These are phyloP conservation scores for Dalechampia spathulata DNA, from an alignment of 441 rosid species.

Conservation along the genomic window DNA sequence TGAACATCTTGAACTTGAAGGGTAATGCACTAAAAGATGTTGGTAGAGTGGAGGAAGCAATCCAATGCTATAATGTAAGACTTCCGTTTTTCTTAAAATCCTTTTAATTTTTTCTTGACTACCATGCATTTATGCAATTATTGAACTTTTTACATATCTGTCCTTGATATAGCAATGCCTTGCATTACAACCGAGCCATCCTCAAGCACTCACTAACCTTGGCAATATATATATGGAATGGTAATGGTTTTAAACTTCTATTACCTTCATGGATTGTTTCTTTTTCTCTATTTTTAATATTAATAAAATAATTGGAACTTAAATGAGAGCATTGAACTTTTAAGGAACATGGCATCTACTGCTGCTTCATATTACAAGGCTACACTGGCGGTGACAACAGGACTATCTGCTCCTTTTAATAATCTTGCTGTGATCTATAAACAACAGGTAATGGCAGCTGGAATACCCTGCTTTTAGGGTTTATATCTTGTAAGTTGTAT, in stretches of 20 bases:
- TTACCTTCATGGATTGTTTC: not conserved
- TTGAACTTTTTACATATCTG: constrained; percentile 1
- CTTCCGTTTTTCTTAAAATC: not conserved
- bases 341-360: constrained; percentile 76
- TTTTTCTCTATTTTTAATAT: not conserved
- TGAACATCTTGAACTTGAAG: constrained; percentile 31
- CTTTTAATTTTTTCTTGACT: not conserved
- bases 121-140: constrained; percentile 1
- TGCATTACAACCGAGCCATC: constrained; percentile 84
- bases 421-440: constrained; percentile 96
- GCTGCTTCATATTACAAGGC: constrained; percentile 93
- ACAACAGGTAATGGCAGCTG: constrained; percentile 61
- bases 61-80: constrained; percentile 86
- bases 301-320: constrained; percentile 1
- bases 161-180: constrained; percentile 80
- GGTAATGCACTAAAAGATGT: constrained; percentile 97
- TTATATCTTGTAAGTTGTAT: too few relatives aligned
- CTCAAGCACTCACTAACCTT: constrained; percentile 95
- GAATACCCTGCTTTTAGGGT: not conserved
- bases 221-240: constrained; percentile 99
- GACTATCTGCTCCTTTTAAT: constrained; percentile 96
- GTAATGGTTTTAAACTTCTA: constrained; percentile 31
- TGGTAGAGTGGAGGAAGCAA: constrained; percentile 90
- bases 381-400: constrained; percentile 84
- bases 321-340: constrained; percentile 11